phyloP scores from a whole-genome alignment of 129 eudicot genomes.

The Artemisia tridentata region DNA sequence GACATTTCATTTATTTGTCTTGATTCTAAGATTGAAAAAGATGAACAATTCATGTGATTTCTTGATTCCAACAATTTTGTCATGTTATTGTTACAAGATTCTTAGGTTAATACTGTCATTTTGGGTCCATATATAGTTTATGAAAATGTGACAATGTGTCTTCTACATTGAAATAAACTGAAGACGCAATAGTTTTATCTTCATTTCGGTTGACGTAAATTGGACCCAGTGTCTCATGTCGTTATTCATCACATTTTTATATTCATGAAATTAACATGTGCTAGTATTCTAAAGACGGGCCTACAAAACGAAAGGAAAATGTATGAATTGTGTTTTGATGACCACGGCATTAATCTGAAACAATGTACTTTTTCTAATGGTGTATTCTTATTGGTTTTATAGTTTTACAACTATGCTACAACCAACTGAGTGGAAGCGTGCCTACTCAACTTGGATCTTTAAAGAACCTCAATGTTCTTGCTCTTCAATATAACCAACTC shows the following conservation, averaged over 20 bases:
- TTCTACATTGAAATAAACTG: background rate
- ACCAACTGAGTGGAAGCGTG: constrained; percentile 77
- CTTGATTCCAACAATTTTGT: constrained; percentile 22
- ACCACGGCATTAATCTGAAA: too few relatives aligned
- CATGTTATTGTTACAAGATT: constrained; percentile 29
- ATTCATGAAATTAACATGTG: constrained; percentile 15
- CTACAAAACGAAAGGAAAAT: background rate
- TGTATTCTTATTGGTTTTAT: constrained; percentile 24
- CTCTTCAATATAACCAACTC: constrained; percentile 76
- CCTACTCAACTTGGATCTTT: constrained; percentile 77
- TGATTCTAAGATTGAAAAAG: constrained; percentile 8
- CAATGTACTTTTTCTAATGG: background rate
- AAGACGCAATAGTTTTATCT: background rate
- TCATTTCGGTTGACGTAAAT: background rate
- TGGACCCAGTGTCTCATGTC: constrained; percentile 1
- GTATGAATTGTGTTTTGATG: background rate
- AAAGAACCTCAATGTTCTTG: constrained; percentile 84
- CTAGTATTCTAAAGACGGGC: background rate
- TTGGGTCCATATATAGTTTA: constrained; percentile 8
- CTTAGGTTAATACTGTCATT: constrained; percentile 6
- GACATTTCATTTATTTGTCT: constrained; percentile 5
- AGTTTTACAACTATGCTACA: constrained; percentile 90
- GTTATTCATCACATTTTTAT: background rate
- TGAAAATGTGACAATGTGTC: background rate
- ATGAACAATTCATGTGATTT: background rate